Percentiles rank a stretch among this genome's conserved stretches.
phyloP scores from a whole-genome alignment of 2,329 filamentous ascomycete genomes.

The Pseudogymnoascus pannorum region DNA sequence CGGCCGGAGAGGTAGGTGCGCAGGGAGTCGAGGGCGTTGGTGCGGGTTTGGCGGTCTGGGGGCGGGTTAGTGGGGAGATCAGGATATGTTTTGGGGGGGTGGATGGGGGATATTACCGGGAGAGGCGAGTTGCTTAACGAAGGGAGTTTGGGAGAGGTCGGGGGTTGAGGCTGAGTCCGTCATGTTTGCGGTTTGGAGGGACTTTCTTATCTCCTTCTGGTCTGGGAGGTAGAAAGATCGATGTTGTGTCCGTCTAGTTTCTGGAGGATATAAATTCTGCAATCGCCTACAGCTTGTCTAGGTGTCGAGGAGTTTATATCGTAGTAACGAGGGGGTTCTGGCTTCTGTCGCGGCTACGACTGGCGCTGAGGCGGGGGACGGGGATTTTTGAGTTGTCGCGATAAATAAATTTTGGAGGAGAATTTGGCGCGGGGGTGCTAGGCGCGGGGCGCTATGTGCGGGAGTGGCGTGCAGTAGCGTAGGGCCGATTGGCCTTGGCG shows the following conservation, averaged over 20 bases:
- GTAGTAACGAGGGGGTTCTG: background rate
- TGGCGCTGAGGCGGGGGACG: background rate
- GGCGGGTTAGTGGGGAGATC: background rate
- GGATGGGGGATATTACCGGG: constrained; percentile 23
- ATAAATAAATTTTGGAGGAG: constrained; percentile 11
- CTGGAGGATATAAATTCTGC: background rate
- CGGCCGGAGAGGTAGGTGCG: constrained; percentile 63
- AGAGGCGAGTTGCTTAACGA: constrained; percentile 31
- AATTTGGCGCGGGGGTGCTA: constrained; percentile 7
- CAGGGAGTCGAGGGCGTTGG: constrained; percentile 69
- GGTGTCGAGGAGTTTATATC: background rate
- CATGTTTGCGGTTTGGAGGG: background rate
- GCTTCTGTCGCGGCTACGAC: constrained; percentile 7
- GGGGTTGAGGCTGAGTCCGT: constrained; percentile 7
- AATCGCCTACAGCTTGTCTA: background rate
- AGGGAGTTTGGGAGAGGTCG: constrained; percentile 27
- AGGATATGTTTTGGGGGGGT: background rate
- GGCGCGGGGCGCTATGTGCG: constrained; percentile 8
- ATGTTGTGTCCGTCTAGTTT: background rate
- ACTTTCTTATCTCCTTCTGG: background rate
- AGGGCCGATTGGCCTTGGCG: constrained; percentile 1
- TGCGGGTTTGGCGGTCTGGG: constrained; percentile 69
- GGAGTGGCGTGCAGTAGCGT: constrained; percentile 8
- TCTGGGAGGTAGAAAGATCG: background rate
- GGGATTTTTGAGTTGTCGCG: background rate